These are phyloP conservation scores for Alternaria arbusti DNA, from an alignment of 2,329 filamentous ascomycete species.

Conservation along the genomic window DNA sequence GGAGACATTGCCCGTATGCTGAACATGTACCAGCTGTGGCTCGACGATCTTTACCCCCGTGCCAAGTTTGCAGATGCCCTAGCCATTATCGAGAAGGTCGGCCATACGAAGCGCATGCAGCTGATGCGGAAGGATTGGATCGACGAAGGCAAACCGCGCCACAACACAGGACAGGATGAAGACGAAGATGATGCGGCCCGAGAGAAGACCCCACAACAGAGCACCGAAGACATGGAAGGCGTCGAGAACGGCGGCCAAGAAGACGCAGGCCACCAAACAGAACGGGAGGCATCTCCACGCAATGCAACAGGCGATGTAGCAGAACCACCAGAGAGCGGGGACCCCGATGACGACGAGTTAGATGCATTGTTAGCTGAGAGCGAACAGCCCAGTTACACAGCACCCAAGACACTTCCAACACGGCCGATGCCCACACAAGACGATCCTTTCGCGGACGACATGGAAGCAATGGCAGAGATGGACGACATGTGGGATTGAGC, in stretches of 20 bases:
- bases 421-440: conserved; percentile 23
- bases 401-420: conserved; percentile 14
- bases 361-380: conserved; percentile 63
- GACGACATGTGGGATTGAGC: conserved; percentile 41
- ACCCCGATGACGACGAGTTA: conserved; percentile 60
- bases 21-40: conserved; percentile 93
- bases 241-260: conserved; percentile 3
- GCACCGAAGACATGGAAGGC: conserved; percentile 16
- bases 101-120: conserved; percentile 81
- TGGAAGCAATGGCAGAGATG: conserved; percentile 50
- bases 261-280: background rate
- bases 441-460: conserved; percentile 48
- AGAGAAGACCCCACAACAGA: conserved; percentile 2
- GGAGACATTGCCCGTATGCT: conserved; percentile 82
- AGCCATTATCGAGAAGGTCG: conserved; percentile 88
- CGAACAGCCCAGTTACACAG: conserved; percentile 11
- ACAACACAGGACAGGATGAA: conserved; percentile 31
- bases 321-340: conserved; percentile 22
- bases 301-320: conserved; percentile 20
- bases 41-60: conserved; percentile 93
- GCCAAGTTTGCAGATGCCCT: conserved; percentile 92
- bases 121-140: conserved; percentile 83
- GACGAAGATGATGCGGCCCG: conserved; percentile 31
- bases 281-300: background rate
- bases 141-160: conserved; percentile 70